These are phyloP conservation scores for Zizania palustris DNA, from an alignment of 202 grass and related monocot genomes.

Conservation along the genomic window DNA sequence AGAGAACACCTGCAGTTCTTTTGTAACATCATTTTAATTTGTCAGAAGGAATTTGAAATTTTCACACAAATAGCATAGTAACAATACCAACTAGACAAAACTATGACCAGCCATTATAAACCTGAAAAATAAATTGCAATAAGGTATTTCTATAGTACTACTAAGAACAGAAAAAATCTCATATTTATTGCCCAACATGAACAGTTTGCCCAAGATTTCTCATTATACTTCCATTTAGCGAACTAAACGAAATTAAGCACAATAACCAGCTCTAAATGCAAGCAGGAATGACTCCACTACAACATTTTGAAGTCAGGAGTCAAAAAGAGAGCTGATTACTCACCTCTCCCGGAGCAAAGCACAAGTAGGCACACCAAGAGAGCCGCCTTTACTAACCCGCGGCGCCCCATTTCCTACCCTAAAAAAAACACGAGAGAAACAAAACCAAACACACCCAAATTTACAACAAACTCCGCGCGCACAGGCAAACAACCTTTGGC, in stretches of 20 bases:
- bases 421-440: background rate
- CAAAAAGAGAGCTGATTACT: background rate
- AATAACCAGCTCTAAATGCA: background rate
- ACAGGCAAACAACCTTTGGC: background rate
- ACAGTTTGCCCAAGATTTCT: background rate
- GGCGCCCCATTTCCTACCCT: constrained; percentile 52
- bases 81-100: background rate
- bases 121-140: background rate
- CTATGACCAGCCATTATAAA: background rate
- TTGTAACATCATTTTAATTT: background rate
- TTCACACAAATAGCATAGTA: background rate
- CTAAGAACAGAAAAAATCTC: background rate
- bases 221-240: background rate
- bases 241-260: background rate
- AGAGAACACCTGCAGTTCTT: background rate
- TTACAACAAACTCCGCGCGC: background rate
- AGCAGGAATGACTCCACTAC: background rate
- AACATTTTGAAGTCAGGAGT: background rate
- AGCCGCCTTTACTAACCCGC: constrained; percentile 43
- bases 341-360: constrained; percentile 64
- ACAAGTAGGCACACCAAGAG: constrained; percentile 53
- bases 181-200: background rate
- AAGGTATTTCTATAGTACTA: background rate
- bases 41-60: background rate
- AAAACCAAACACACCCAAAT: background rate